These are phyloP conservation scores for Peronospora farinosa DNA, from an alignment of 352 stramenopile genomes.

Conservation along the genomic window DNA sequence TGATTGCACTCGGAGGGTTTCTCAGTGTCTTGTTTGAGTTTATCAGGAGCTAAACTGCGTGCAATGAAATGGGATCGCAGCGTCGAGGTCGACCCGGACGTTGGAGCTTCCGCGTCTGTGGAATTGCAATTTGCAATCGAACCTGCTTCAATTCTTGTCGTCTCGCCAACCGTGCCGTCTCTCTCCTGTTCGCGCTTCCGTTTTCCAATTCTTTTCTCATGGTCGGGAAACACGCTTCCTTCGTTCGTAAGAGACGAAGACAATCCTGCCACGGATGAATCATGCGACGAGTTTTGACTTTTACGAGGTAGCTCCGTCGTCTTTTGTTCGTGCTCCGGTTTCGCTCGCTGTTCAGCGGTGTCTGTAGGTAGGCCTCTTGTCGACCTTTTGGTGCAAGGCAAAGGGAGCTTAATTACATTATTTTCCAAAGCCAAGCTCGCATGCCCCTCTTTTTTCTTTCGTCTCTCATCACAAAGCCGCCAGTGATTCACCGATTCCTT, in stretches of 20 bases:
- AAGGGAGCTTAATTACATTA: not conserved
- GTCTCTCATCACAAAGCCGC: constrained; percentile 44
- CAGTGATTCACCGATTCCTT: constrained; percentile 51
- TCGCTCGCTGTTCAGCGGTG: not conserved
- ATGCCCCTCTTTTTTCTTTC: constrained; percentile 30
- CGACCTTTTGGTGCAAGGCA: not conserved
- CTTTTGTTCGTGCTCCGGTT: not conserved
- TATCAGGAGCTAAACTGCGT: constrained; percentile 9
- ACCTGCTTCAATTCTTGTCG: not conserved
- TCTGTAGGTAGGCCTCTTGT: not conserved
- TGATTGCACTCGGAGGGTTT: constrained; percentile 43
- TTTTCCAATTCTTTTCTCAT: not conserved
- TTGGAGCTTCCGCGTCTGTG: constrained; percentile 5
- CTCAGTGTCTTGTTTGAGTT: constrained; percentile 13
- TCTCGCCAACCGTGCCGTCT: not conserved
- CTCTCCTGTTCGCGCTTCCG: constrained; percentile 9
- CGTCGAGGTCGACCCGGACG: not conserved
- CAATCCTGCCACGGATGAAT: not conserved
- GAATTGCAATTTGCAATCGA: constrained; percentile 2
- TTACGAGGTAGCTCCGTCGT: not conserved
- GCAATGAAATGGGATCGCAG: constrained; percentile 35
- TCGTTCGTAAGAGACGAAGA: not conserved
- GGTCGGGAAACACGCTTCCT: not conserved
- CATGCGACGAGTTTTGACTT: not conserved
- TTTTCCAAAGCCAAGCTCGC: constrained; percentile 1